phyloP scores from a whole-genome alignment of 2,329 filamentous ascomycete genomes.

The Colletotrichum liaoningense region DNA sequence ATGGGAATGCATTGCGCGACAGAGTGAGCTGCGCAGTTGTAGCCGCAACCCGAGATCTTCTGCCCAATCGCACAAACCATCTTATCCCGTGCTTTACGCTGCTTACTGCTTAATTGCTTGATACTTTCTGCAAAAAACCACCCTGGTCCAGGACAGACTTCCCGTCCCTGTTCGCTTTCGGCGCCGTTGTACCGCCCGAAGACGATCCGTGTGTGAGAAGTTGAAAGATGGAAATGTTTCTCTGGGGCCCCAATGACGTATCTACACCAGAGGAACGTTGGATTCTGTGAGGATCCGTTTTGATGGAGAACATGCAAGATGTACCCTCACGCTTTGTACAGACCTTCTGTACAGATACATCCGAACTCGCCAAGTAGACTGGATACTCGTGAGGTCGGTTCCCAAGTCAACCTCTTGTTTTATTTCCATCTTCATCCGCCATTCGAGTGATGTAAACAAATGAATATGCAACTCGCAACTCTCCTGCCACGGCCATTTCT shows the following conservation, averaged over 20 bases:
- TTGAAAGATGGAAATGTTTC: background rate
- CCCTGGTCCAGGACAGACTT: background rate
- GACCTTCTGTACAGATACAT: background rate
- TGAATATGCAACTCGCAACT: background rate
- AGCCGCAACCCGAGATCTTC: background rate
- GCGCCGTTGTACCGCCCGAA: background rate
- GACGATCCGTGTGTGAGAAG: background rate
- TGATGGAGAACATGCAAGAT: background rate
- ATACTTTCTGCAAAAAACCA: background rate
- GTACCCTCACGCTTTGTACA: background rate
- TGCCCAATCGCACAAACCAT: background rate
- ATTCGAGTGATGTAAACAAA: background rate
- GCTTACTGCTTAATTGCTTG: background rate
- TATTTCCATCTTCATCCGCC: background rate
- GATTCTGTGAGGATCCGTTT: background rate
- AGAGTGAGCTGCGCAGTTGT: background rate
- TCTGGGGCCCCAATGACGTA: conserved; percentile 4
- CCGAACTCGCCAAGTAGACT: background rate
- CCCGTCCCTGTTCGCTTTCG: background rate
- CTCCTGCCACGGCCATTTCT: background rate
- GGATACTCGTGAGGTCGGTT: background rate
- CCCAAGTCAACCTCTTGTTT: background rate
- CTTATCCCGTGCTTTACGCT: background rate
- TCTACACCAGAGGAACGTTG: background rate
- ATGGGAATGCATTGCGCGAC: background rate